Evolutionary conservation across 495 filamentous ascomycete genomes (phyloP), one percentile per base, ranked within the genome.

Genomic region (Viridothelium virens): DNA sequence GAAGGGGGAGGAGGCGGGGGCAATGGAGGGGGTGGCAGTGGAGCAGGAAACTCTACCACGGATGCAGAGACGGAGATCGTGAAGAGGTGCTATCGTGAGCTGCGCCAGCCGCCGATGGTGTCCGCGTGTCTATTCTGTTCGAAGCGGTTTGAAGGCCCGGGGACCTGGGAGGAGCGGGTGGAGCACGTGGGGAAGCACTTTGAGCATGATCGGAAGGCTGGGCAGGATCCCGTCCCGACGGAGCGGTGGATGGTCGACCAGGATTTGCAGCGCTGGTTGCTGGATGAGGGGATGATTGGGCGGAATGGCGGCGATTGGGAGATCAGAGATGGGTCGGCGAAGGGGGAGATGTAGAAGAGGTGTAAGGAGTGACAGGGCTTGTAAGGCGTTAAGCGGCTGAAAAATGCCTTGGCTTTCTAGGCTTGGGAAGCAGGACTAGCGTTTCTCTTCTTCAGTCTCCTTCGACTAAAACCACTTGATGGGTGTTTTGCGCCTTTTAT

Each of bases 131-230:
- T 87, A 2, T 87, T 88, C 69, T 97, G 92, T 72, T 68, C 63
- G 0, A 44, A 73, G 41, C 66, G 69, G 5, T 97, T 96, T 70
- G 73, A 77, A 2, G 90, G 89, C 9, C 36, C 68, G 2, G 80
- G 77, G 2, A 86, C 83, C 37, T 97, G 92, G 92, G 89, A 96
- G 65, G 80, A 85, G 56, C 81, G 91, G 31, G 91, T 96, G 86
- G 93, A 97, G 75, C 93, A 97, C 75, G 87, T 96, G 10, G 93
- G 89, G 0, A 85, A 86, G 61, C 92, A 95, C 71, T 82, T 91
- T 64, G 90, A 92, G 76, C 80, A 80, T 31, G 81, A 73, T 2
- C 66, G 67, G 48, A 75, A 78, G 66, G 71, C 56, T 1, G 64
- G 64, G 10, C 61, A 64, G 9, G 64, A 62, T 0, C 72, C 75